Conservation (phyloP, 2,329 filamentous ascomycete genomes). For the Neodidymelliopsis sp. region DNA sequence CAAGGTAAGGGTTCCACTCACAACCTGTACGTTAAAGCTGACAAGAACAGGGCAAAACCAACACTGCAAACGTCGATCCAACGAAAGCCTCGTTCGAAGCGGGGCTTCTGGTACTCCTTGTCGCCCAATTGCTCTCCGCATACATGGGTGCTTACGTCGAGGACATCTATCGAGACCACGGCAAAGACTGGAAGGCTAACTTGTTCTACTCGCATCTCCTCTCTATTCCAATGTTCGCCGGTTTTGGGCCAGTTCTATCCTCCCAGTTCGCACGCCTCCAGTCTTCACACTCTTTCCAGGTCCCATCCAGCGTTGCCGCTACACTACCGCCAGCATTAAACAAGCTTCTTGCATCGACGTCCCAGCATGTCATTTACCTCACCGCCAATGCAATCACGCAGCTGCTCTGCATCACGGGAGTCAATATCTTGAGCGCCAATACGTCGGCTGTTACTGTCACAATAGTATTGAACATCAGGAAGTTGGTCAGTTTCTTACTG, state of each 20-base stretch:
- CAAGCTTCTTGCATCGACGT: slow-evolving; percentile 51
- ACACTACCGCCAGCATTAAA: slow-evolving; percentile 39
- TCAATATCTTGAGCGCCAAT: slow-evolving; percentile 89
- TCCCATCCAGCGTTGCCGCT: slow-evolving; percentile 39
- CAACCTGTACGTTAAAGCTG: slow-evolving; percentile 8
- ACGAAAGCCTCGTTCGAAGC: slow-evolving; percentile 63
- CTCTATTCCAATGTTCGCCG: slow-evolving; percentile 77
- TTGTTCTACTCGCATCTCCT: slow-evolving; percentile 89
- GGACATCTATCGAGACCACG: slow-evolving; percentile 83
- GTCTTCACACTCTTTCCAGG: slow-evolving; percentile 66
- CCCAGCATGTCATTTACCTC: slow-evolving; percentile 76
- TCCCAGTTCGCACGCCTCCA: slow-evolving; percentile 70
- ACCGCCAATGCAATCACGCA: slow-evolving; percentile 85
- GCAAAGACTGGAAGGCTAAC: slow-evolving; percentile 92
- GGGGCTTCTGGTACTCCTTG: slow-evolving; percentile 81
- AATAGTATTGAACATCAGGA: slow-evolving; percentile 94
- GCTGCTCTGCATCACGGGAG: slow-evolving; percentile 92
- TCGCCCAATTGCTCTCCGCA: slow-evolving; percentile 89
- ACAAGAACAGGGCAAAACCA: slow-evolving; percentile 52
- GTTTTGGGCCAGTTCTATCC: slow-evolving; percentile 71
- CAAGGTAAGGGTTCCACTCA: slow-evolving; percentile 65
- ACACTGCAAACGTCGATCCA: slow-evolving; percentile 49
- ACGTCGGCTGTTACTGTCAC: slow-evolving; percentile 94
- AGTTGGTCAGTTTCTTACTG: slow-evolving; percentile 86
- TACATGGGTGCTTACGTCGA: slow-evolving; percentile 97